Conservation (phyloP, 2,329 filamentous ascomycete genomes). For the Fusarium penzigii region DNA sequence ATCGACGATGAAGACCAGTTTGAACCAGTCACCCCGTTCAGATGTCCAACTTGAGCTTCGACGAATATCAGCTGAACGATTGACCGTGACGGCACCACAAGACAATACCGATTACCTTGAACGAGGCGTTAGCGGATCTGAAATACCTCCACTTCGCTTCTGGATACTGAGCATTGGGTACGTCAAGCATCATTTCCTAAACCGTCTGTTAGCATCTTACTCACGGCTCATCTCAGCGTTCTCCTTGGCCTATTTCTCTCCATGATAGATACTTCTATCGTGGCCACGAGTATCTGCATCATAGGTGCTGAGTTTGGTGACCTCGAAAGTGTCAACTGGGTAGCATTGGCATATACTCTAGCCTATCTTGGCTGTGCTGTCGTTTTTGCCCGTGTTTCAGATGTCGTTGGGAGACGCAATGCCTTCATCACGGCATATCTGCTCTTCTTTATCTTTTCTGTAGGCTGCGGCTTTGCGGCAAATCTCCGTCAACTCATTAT, state of each 20-base stretch:
- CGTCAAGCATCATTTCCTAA: background rate
- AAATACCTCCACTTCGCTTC: conserved; percentile 34
- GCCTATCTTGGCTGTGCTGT: conserved; percentile 59
- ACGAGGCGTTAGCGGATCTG: background rate
- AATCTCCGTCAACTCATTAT: conserved; percentile 46
- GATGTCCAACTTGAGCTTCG: too few species aligned
- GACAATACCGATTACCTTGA: too few species aligned
- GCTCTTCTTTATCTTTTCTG: conserved; percentile 57
- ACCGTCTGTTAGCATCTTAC: background rate
- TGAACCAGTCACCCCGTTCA: too few species aligned
- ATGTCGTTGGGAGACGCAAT: conserved; percentile 54
- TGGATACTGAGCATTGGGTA: conserved; percentile 38
- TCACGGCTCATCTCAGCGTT: conserved; percentile 37
- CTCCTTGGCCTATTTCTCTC: conserved; percentile 57
- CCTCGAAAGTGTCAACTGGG: conserved; percentile 51
- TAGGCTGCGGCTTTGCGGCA: conserved; percentile 48
- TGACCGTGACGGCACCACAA: too few species aligned
- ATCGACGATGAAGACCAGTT: too few species aligned
- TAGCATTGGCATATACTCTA: conserved; percentile 57
- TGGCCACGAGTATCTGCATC: conserved; percentile 58
- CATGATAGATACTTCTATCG: conserved; percentile 60
- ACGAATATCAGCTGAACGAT: too few species aligned
- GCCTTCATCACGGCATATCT: conserved; percentile 52
- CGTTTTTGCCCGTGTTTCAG: conserved; percentile 54
- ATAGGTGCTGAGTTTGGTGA: conserved; percentile 54